phyloP scores from a whole-genome alignment of 2,329 filamentous ascomycete genomes.

The Penicillium sp. region DNA sequence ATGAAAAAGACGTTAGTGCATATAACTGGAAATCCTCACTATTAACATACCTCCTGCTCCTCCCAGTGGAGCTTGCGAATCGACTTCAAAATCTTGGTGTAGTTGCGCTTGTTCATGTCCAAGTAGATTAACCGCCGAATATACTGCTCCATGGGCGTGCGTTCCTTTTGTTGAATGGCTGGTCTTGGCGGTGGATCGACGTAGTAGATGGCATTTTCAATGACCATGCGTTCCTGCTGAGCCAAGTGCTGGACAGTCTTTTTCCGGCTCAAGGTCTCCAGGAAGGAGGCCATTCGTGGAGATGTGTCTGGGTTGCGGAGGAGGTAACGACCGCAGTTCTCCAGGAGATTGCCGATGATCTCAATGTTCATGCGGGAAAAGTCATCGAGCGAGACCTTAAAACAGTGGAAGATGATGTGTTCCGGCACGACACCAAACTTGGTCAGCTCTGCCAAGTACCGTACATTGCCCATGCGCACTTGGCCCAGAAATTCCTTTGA shows the following conservation, averaged over 20 bases:
- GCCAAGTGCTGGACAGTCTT: conserved; percentile 93
- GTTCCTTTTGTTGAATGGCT: conserved; percentile 93
- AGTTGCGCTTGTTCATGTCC: conserved; percentile 89
- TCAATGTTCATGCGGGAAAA: conserved; percentile 99
- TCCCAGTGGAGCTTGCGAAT: conserved; percentile 97
- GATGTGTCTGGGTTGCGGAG: conserved; percentile 88
- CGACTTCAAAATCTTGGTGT: conserved; percentile 89
- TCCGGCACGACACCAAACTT: conserved; percentile 98
- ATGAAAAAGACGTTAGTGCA: neutral
- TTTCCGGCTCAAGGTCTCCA: conserved; percentile 92
- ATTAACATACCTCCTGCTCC: conserved; percentile 58
- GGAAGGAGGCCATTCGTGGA: conserved; percentile 85
- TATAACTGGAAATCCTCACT: neutral
- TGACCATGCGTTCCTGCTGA: conserved; percentile 93
- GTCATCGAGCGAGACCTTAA: conserved; percentile 95
- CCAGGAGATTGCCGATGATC: conserved; percentile 90
- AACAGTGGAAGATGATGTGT: conserved; percentile 96
- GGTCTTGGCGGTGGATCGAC: conserved; percentile 91
- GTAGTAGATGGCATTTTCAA: conserved; percentile 97
- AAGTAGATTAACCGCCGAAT: conserved; percentile 87
- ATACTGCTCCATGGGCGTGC: conserved; percentile 87
- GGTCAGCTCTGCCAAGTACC: conserved; percentile 94
- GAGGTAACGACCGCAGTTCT: conserved; percentile 93
- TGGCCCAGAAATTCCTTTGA: conserved; percentile 96
- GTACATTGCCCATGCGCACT: conserved; percentile 86